Base-by-base conservation (phyloP, 305 asterid genomes). In the Fraxinus xanthoxyloides region DNA sequence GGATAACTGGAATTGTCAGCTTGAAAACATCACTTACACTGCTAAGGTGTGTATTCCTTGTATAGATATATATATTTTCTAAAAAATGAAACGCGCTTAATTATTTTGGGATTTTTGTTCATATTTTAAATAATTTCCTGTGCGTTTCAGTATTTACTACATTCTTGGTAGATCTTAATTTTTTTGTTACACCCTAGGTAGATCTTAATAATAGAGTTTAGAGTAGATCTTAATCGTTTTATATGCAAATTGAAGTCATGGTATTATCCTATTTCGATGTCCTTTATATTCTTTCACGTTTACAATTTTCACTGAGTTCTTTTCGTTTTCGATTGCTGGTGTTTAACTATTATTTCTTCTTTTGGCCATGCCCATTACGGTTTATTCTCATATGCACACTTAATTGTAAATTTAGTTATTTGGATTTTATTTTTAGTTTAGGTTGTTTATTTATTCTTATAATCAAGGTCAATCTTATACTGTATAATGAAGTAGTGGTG, bases 1-100 rank as follows among this genome's bases (percentile, higher is more conserved):
- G 85, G 98, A 94, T 73, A 94, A 94, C 80, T 94, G 97, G 97
- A 94, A 94, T 86, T 95, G 97, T 84, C 98, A 95, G 88, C 93
- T 95, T 24, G 97, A 95, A 40, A 93, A 82, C 91, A 95, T 95
- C 84, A 95, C 98, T 59, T 92, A 87, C 91, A 90, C 97, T 54
- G 93, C 94, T 73, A 93, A 88, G 92, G 94, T 92, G 74, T 46
- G 26, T 72, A 54, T 46, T 46, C 19, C 56, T 46, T 46, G 56
- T 46, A 15, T 13, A 1, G 6, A 13, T 13, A 46, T 46, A 46
- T 46, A 13, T 54, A n/a, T n/a, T n/a, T 51, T 51, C 0, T 2
- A 3, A 15, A 48, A 54, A 54, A 17, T 54, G 24, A 19, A 17
- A 17, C 8, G 9, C n/a, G 1, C 63, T 54, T n/a, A 54, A 54